These are phyloP conservation scores for Chrysoporthe puriensis DNA, from an alignment of 2,329 filamentous ascomycete genomes.

Conservation along the genomic window DNA sequence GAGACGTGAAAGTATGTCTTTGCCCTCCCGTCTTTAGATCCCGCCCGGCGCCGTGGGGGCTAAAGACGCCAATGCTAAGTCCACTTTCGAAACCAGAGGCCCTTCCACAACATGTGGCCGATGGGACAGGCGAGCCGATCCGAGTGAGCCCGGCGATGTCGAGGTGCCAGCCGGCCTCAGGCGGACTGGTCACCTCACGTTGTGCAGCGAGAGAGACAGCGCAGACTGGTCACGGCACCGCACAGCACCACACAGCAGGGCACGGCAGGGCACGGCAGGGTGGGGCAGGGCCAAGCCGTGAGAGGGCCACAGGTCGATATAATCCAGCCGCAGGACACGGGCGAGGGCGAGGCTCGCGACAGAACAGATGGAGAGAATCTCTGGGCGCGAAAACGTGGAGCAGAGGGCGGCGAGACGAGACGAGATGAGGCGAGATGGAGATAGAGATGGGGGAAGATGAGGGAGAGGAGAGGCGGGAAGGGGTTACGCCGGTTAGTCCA, in stretches of 20 bases:
- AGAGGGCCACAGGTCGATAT: conserved; percentile 5
- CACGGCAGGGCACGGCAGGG: neutral
- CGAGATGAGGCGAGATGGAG: too few relatives aligned
- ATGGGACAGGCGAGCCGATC: neutral
- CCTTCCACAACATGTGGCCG: conserved; percentile 24
- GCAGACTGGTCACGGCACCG: neutral
- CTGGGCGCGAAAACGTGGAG: neutral
- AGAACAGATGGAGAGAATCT: neutral
- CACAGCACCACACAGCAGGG: neutral
- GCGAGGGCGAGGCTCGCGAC: neutral
- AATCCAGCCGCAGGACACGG: neutral
- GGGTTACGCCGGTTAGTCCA: neutral
- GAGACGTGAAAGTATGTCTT: conserved; percentile 2
- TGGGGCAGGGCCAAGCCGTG: neutral
- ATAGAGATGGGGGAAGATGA: neutral
- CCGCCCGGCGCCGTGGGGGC: neutral
- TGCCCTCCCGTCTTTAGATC: neutral
- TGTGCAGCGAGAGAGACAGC: neutral
- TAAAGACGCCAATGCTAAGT: conserved; percentile 16
- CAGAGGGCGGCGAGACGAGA: neutral
- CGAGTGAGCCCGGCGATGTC: neutral
- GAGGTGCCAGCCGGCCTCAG: neutral
- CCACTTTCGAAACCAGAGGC: conserved; percentile 23
- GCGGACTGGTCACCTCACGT: neutral
- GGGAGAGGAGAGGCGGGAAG: neutral